Evolutionary conservation across 1,284 basidiomycete species (phyloP).

Genomic region (Cerioporus squamosus): DNA sequence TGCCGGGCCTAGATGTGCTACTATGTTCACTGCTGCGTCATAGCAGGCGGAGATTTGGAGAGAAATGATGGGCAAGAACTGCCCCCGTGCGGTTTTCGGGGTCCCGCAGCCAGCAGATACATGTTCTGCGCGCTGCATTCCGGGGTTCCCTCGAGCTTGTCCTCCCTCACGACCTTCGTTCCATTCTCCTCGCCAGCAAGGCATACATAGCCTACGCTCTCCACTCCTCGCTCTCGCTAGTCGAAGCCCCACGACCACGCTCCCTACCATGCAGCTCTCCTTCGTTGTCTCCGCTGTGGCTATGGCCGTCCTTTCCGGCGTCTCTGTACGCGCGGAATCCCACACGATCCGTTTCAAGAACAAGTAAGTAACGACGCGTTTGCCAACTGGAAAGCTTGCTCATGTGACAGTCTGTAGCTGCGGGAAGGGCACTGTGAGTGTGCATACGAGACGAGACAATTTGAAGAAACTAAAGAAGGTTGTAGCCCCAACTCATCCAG

Average conservation of each 20-base stretch:
- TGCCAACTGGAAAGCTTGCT: not conserved
- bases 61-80: conserved; percentile 1
- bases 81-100: conserved; percentile 18
- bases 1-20: not conserved
- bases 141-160: conserved; percentile 12
- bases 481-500: conserved; percentile 39
- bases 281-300: conserved; percentile 33
- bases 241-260: conserved; percentile 24
- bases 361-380: conserved; percentile 30
- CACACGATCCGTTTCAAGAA: conserved; percentile 44
- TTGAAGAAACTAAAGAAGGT: not conserved
- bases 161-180: conserved; percentile 20
- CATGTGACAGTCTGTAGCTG: conserved; percentile 33
- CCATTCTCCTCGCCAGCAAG: conserved; percentile 12
- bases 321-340: conserved; percentile 36
- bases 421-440: conserved; percentile 42
- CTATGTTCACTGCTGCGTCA: conserved; percentile 12
- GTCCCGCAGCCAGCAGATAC: conserved; percentile 16
- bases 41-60: no score
- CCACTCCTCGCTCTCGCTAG: conserved; percentile 23
- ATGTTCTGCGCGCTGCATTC: not conserved
- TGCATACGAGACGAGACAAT: not conserved
- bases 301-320: conserved; percentile 28
- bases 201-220: conserved; percentile 19
- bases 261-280: conserved; percentile 35